Evolutionary conservation across 257 asterid genomes (phyloP).

Genomic region (Hygrophila difformis): DNA sequence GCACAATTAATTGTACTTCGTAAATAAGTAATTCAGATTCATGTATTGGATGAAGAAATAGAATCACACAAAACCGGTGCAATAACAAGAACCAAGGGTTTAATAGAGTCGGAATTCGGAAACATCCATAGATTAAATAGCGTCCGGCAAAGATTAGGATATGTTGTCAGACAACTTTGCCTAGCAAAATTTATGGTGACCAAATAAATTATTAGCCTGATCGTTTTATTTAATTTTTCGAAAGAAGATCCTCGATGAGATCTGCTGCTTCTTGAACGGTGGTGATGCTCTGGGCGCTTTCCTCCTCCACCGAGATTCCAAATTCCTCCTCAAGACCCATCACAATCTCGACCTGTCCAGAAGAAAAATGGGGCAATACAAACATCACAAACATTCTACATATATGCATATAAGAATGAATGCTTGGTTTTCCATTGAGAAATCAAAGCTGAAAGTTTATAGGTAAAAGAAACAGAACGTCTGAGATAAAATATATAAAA

Average conservation of each 20-base stretch:
- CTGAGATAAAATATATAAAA: no score
- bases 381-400: neutral
- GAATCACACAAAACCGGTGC: neutral
- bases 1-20: no score
- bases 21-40: no score
- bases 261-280: slow-evolving; percentile 94
- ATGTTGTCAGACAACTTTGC: neutral
- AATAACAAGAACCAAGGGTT: neutral
- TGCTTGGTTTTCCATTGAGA: no score
- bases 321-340: slow-evolving; percentile 98
- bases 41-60: no score
- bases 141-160: neutral
- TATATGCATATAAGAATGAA: no score
- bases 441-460: no score
- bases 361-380: neutral
- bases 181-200: neutral
- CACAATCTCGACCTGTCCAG: slow-evolving; percentile 73
- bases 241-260: slow-evolving; percentile 64
- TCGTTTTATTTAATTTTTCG: slow-evolving; percentile 26
- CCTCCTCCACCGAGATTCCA: slow-evolving; percentile 85
- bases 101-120: neutral
- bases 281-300: slow-evolving; percentile 75
- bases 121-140: no score
- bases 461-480: no score
- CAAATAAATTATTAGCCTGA: neutral